Evolutionary conservation across 352 stramenopile genomes (phyloP), one percentile per base, ranked within the genome.

Genomic region (Blastocystis hominis): DNA sequence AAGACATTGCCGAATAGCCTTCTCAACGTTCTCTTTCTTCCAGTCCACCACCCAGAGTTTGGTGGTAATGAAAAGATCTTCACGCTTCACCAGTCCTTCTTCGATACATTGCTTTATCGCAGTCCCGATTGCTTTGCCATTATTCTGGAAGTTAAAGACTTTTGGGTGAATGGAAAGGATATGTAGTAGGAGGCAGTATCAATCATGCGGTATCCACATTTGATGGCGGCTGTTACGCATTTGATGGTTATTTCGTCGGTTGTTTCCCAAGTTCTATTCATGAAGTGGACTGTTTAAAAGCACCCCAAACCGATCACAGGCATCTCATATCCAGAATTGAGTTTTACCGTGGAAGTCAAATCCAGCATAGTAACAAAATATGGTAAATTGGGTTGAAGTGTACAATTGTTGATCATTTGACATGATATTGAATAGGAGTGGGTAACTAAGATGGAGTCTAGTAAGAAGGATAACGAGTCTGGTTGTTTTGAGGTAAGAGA

Each of bases 31-130:
- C 75, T 93, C 89, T 10, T 90, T 89, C 15, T 86, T 68, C 89
- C 93, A 91, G 88, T 93, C 90, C 3, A 90, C 89, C 81, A 91
- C 91, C 68, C 92, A 93, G 40, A 96, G 87, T 84, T 96, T 96
- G 40, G 90, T 93, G 30, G 93, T 94, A 40, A 96, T 86, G 54
- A 92, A 96, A 0, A 95, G 75, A 75, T 96, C 93, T 53, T 93
- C 89, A 66, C 93, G 90, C 34, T 81, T 91, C 15, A 93, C 90
- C 53, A 94, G 55, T 3, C 92, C 92, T 46, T 92, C 77, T n/a
- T 90, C 84, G 63, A 92, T 89, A 42, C 79, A 70, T 62, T 91
- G 75, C 9, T 76, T 75, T 40, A 93, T 89, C 13, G 86, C 91
- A 75, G 90, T 70, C 40, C 92, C 92, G 10, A 95, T 89, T 40